Evolutionary conservation across 495 filamentous ascomycete species (phyloP).

Genomic region (Lasiosphaeria miniovina): DNA sequence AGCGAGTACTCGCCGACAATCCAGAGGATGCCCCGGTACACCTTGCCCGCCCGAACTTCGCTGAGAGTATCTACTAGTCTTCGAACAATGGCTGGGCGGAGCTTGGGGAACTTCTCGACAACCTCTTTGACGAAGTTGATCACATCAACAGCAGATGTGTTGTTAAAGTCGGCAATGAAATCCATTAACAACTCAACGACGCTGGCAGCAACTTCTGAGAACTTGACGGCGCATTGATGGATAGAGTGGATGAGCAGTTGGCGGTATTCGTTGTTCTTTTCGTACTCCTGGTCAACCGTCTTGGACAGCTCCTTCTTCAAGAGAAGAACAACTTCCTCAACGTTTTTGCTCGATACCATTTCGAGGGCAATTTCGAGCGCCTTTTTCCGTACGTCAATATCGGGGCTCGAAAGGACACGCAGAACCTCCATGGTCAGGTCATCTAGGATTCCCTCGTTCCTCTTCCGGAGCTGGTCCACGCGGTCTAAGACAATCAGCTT

Average conservation of each 20-base stretch:
- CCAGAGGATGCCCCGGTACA: constrained; percentile 95
- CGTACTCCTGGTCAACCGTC: constrained; percentile 97
- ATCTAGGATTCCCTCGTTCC: constrained; percentile 91
- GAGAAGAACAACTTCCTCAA: constrained; percentile 93
- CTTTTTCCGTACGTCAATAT: constrained; percentile 94
- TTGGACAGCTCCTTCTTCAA: constrained; percentile 97
- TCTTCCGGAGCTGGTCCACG: constrained; percentile 84
- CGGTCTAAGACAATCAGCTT: constrained; percentile 97
- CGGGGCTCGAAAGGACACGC: constrained; percentile 91
- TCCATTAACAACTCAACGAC: constrained; percentile 99
- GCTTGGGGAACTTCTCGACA: constrained; percentile 93
- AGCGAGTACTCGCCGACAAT: constrained; percentile 97
- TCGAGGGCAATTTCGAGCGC: constrained; percentile 88
- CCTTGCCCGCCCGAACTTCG: constrained; percentile 94
- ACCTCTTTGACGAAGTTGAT: constrained; percentile 99
- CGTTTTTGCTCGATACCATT: constrained; percentile 98
- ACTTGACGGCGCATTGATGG: constrained; percentile 97
- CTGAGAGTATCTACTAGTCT: constrained; percentile 86
- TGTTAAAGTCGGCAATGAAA: constrained; percentile 98
- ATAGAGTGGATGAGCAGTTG: constrained; percentile 95
- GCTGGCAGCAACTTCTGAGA: constrained; percentile 94
- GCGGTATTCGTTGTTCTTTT: constrained; percentile 98
- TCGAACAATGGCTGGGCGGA: constrained; percentile 81
- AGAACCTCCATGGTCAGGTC: constrained; percentile 98
- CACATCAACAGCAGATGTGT: constrained; percentile 92